Evolutionary conservation across 2,329 filamentous ascomycete species (phyloP).

Genomic region (Lachnellula willkommii): DNA sequence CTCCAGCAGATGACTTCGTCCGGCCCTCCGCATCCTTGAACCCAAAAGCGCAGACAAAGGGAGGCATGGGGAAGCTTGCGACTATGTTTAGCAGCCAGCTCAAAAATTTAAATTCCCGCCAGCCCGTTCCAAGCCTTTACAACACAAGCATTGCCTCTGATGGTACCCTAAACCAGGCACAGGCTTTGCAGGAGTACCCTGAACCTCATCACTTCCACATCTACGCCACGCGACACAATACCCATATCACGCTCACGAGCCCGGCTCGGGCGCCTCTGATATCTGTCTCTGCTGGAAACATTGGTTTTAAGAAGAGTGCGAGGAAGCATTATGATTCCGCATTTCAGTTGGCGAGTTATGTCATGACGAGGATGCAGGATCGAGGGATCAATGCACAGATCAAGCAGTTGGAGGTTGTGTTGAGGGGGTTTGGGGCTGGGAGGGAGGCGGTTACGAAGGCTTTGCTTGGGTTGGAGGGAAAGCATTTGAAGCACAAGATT

Average conservation of each 20-base stretch:
- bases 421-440: slow-evolving; percentile 81
- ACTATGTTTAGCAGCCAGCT: slow-evolving; percentile 3
- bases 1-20: neutral
- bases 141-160: slow-evolving; percentile 14
- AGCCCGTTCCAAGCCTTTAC: neutral
- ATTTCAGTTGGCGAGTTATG: slow-evolving; percentile 81
- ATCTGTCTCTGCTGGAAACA: slow-evolving; percentile 74
- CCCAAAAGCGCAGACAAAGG: slow-evolving; percentile 2
- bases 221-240: slow-evolving; percentile 87
- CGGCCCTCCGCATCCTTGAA: slow-evolving; percentile 13
- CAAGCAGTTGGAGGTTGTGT: slow-evolving; percentile 67
- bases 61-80: neutral
- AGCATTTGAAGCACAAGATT: slow-evolving; percentile 67
- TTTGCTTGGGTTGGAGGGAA: slow-evolving; percentile 79
- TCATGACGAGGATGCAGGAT: slow-evolving; percentile 80
- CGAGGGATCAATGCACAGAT: slow-evolving; percentile 73
- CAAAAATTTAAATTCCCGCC: neutral
- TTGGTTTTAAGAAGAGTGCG: slow-evolving; percentile 82
- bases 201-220: slow-evolving; percentile 84
- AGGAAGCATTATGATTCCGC: slow-evolving; percentile 84
- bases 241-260: slow-evolving; percentile 82
- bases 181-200: slow-evolving; percentile 33
- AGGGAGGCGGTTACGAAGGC: slow-evolving; percentile 88
- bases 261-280: slow-evolving; percentile 76
- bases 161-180: slow-evolving; percentile 2